Percentiles rank a stretch among this genome's conserved stretches.
These are phyloP conservation scores for Durio zibethinus DNA, from an alignment of 345 rosid genomes.

Conservation along the genomic window DNA sequence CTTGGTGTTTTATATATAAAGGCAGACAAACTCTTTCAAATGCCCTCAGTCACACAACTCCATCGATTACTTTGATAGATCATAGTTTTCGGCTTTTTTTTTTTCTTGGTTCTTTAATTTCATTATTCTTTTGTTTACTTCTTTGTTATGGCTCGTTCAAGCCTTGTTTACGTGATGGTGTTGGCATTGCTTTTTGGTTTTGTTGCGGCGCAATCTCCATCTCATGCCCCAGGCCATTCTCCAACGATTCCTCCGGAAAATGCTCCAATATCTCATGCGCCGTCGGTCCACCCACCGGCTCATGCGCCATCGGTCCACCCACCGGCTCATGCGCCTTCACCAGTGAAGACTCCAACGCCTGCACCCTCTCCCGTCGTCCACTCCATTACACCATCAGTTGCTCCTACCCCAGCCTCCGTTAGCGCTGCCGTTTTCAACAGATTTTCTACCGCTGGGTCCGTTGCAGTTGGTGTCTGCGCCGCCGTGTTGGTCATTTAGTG, in stretches of 20 bases:
- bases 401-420: constrained; percentile 1
- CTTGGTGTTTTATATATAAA: no score
- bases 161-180: background rate
- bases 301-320: no score
- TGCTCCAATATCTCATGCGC: background rate
- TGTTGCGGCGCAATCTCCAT: constrained; percentile 30
- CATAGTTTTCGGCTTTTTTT: no score
- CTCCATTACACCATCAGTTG: constrained; percentile 6
- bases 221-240: constrained; percentile 4
- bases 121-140: background rate
- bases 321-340: no score
- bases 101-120: background rate
- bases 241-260: no score
- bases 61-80: no score
- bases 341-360: background rate
- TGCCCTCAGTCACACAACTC: no score
- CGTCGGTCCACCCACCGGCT: background rate
- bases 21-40: no score
- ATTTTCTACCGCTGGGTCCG: constrained; percentile 11
- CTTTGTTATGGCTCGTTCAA: background rate
- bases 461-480: constrained; percentile 12
- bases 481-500: constrained; percentile 22
- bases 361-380: constrained; percentile 16
- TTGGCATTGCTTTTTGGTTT: constrained; percentile 13
- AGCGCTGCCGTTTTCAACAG: constrained; percentile 19